phyloP scores from a whole-genome alignment of 225 moss, liverwort and hornwort genomes.

The Physcomitrium patens region DNA sequence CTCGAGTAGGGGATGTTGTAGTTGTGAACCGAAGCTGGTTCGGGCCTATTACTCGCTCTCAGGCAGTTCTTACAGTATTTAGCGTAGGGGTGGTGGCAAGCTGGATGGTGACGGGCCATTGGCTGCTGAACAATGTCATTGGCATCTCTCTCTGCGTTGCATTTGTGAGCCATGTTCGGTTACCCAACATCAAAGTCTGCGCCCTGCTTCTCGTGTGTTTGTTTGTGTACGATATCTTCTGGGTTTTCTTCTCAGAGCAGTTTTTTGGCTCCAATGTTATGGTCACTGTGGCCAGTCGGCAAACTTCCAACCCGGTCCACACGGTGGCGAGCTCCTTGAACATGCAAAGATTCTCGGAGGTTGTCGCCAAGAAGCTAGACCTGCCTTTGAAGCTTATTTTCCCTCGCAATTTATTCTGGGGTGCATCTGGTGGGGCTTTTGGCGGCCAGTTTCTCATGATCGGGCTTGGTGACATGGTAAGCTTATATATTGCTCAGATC shows the following conservation, averaged over 20 bases:
- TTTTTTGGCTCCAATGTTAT: slow-evolving; percentile 94
- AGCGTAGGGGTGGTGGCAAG: slow-evolving; percentile 67
- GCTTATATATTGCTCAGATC: background rate
- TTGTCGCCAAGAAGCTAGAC: slow-evolving; percentile 85
- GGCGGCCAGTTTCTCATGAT: slow-evolving; percentile 84
- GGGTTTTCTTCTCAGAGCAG: slow-evolving; percentile 95
- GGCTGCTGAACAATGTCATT: slow-evolving; percentile 85
- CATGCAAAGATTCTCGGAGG: slow-evolving; percentile 74
- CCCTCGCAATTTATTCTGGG: slow-evolving; percentile 70
- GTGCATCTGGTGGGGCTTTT: slow-evolving; percentile 42
- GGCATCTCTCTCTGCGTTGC: slow-evolving; percentile 90
- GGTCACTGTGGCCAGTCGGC: slow-evolving; percentile 92
- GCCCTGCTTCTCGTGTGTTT: slow-evolving; percentile 77
- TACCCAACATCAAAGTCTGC: slow-evolving; percentile 94
- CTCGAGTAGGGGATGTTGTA: slow-evolving; percentile 59
- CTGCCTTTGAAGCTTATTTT: slow-evolving; percentile 90
- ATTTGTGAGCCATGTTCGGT: slow-evolving; percentile 92
- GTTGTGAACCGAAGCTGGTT: slow-evolving; percentile 63
- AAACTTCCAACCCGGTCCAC: slow-evolving; percentile 91
- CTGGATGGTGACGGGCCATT: slow-evolving; percentile 88
- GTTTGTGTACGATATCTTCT: slow-evolving; percentile 92
- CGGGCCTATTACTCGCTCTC: slow-evolving; percentile 65
- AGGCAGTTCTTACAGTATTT: slow-evolving; percentile 50
- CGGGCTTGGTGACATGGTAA: slow-evolving; percentile 93
- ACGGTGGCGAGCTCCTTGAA: slow-evolving; percentile 88